Conservation (phyloP, 192 early-diverging fungal species). For the Linnemannia zychae region DNA sequence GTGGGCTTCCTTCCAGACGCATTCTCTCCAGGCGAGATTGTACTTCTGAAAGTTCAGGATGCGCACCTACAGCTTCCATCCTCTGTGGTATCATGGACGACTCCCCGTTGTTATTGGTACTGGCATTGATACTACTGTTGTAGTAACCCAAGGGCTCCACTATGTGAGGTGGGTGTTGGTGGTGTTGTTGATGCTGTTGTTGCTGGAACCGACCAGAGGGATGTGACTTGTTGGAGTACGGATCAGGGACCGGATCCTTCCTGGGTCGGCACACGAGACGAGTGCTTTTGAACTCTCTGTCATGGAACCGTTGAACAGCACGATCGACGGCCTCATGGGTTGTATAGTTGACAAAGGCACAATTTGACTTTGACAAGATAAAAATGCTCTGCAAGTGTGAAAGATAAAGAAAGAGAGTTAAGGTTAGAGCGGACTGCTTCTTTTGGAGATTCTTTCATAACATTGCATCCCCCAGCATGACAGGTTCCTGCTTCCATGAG, state of each 20-base stretch:
- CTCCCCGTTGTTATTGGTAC: background rate
- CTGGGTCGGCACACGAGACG: slow-evolving; percentile 62
- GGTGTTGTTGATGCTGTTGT: slow-evolving; percentile 2
- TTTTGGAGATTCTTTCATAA: background rate
- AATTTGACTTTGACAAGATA: slow-evolving; percentile 60
- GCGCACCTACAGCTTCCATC: background rate
- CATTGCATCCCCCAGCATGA: background rate
- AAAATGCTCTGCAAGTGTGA: slow-evolving; percentile 56
- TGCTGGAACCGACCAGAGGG: background rate
- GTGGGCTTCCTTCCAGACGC: slow-evolving; percentile 34
- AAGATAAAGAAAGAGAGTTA: slow-evolving; percentile 14
- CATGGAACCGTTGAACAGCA: slow-evolving; percentile 59
- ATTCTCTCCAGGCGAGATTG: slow-evolving; percentile 33
- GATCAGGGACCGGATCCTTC: slow-evolving; percentile 51
- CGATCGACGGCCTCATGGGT: slow-evolving; percentile 61
- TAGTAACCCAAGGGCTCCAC: slow-evolving; percentile 17
- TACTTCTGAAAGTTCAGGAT: slow-evolving; percentile 13
- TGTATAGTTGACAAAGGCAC: slow-evolving; percentile 66
- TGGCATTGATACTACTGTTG: background rate
- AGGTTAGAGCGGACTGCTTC: background rate
- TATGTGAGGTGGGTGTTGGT: slow-evolving; percentile 14
- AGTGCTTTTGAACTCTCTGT: slow-evolving; percentile 61
- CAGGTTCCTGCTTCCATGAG: background rate
- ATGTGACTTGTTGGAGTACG: slow-evolving; percentile 13
- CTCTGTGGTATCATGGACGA: background rate